Base-by-base conservation (phyloP, 371 early-diverging fungal genomes). In the Syncephalastrum racemosum region DNA sequence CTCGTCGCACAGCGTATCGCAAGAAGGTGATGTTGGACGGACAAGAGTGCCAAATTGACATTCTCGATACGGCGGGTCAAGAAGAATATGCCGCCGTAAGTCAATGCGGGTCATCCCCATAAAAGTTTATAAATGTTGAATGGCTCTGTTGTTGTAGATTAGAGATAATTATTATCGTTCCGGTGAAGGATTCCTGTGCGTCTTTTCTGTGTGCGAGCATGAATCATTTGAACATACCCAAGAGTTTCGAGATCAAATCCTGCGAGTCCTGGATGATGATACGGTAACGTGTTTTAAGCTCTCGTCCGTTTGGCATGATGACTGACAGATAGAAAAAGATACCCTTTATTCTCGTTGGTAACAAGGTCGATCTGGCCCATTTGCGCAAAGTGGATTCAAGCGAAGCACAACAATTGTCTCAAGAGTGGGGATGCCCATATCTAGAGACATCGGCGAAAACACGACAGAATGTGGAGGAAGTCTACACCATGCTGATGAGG, bases 41-140 rank as follows among this genome's bases (percentile, higher is more conserved):
- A n/a, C 70, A 77, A 27, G 92, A 91, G 54, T 89, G 88, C 64
- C 87, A 89, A 58, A 86, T 94, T 63, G 93, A 94, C 67, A 92
- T 94, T 61, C 79, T 94, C 41, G 94, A 94, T 70, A 94, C 94
- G 19, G 94, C 94, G 44, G 92, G 94, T 4, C 92, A 94, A 67
- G 92, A 94, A 67, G 94, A 92, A 66, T 87, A 84, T 65, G 81
- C 83, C 51, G 87, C 87, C n/a, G 84, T 87, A 80, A 69, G 67
- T 56, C 15, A 50, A 24, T 13, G 31, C 43, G 31, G 16, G 18
- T 20, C 49, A 49, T 16, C 23, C 25, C 16, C 7, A 49, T n/a
- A 7, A 25, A 10, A 27, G 16, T 10, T n/a, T 6, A 43, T 19
- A 47, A 54, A n/a, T n/a, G n/a, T n/a, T 40, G 46, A 45, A 16